phyloP scores from a whole-genome alignment of 139 green algal genomes.

The Desmodesmus armatus region DNA sequence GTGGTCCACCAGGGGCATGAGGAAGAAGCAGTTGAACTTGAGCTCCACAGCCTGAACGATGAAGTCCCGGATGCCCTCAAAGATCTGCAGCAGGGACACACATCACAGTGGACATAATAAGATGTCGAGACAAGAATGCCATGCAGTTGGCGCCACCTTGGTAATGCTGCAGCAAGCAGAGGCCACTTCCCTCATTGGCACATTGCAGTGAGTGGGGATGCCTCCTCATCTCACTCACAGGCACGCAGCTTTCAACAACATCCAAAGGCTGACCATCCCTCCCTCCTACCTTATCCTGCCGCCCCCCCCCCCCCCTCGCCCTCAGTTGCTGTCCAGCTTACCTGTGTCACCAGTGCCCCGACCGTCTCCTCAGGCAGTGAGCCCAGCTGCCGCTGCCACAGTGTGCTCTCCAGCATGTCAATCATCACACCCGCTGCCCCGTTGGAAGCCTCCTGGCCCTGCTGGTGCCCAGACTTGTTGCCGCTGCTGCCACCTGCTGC shows the following conservation, averaged over 20 bases:
- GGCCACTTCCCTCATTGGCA: too few relatives aligned
- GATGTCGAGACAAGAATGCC: too few relatives aligned
- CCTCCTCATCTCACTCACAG: too few relatives aligned
- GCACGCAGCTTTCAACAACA: too few relatives aligned
- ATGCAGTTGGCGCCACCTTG: too few relatives aligned
- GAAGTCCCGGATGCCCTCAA: slow-evolving; percentile 92
- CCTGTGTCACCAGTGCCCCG: slow-evolving; percentile 86
- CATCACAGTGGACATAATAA: too few relatives aligned
- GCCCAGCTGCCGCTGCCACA: slow-evolving; percentile 90
- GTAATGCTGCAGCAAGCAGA: too few relatives aligned
- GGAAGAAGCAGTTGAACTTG: slow-evolving; percentile 99
- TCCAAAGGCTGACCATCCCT: not conserved
- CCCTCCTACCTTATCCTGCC: too few relatives aligned
- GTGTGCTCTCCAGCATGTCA: slow-evolving; percentile 87
- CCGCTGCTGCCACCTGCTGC: not conserved
- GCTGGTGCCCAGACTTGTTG: slow-evolving; percentile 8
- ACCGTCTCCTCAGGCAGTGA: slow-evolving; percentile 91
- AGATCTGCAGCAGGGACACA: slow-evolving; percentile 51
- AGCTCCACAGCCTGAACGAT: slow-evolving; percentile 79
- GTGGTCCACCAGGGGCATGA: slow-evolving; percentile 95
- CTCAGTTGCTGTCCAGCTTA: too few relatives aligned
- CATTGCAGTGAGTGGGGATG: too few relatives aligned
- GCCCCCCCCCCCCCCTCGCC: too few relatives aligned
- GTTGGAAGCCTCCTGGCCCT: not conserved
- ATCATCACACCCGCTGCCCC: slow-evolving; percentile 52